phyloP scores from a whole-genome alignment of 1,284 basidiomycete genomes.

The Rhodotorula sp. region DNA sequence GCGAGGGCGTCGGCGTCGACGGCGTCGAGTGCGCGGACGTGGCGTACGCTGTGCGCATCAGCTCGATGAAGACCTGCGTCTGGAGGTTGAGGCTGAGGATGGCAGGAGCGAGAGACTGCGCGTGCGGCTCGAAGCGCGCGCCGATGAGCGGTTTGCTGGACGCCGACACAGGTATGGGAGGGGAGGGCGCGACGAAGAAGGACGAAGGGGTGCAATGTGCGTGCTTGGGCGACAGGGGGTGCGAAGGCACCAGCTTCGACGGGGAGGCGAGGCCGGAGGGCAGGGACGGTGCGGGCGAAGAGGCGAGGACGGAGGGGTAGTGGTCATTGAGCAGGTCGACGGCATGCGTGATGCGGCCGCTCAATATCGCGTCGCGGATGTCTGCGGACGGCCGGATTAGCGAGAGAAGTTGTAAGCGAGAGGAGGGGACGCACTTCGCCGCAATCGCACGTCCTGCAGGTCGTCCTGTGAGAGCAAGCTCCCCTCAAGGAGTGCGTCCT shows the following conservation, averaged over 20 bases:
- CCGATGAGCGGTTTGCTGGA: constrained; percentile 16
- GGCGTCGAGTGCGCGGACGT: constrained; percentile 46
- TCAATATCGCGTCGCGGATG: constrained; percentile 65
- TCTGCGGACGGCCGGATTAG: constrained; percentile 54
- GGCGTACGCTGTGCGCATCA: constrained; percentile 69
- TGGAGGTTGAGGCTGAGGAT: constrained; percentile 79
- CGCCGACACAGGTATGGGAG: not conserved
- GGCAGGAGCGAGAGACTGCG: constrained; percentile 60
- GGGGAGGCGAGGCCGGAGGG: constrained; percentile 58
- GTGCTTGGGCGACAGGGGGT: not conserved
- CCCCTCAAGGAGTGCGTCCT: not conserved
- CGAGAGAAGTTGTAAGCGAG: not conserved
- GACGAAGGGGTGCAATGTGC: constrained; percentile 13
- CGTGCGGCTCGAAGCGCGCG: constrained; percentile 31
- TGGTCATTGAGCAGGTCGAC: constrained; percentile 64
- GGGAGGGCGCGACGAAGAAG: constrained; percentile 32
- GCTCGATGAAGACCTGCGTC: constrained; percentile 78
- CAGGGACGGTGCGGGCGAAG: constrained; percentile 18
- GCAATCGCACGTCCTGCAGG: constrained; percentile 53
- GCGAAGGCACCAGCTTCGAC: not conserved
- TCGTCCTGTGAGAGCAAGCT: constrained; percentile 6
- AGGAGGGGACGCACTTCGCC: constrained; percentile 58
- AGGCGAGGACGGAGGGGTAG: constrained; percentile 67
- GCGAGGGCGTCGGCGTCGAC: constrained; percentile 31
- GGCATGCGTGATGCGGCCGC: constrained; percentile 69